Base-by-base conservation (phyloP, 2,329 filamentous ascomycete genomes). In the Ophiostoma triangulosporum region DNA sequence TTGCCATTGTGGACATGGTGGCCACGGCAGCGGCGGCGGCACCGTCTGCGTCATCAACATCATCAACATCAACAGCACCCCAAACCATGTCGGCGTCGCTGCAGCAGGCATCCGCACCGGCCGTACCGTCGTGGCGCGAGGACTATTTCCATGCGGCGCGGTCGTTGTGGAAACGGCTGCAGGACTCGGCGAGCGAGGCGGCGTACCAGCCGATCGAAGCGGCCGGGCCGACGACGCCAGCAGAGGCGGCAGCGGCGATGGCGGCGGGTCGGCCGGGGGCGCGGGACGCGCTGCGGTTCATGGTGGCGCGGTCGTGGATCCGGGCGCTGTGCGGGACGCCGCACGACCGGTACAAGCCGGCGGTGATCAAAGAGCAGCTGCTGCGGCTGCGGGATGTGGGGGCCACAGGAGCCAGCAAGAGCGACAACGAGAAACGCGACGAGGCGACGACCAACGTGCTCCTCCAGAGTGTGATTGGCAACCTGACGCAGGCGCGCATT, bases 291-390 rank as follows among this genome's bases (percentile, higher is more conserved):
- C 38, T 49, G 36, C 36, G 51, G 24, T 35, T 50, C 33, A 26
- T 54, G 49, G 56, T 59, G 49, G 59, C 57, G 2, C 55, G 59
- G 3, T 58, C 57, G 48, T 83, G 78, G 78, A 71, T 81, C 50
- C 73, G 78, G 48, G 76, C 79, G 1, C 68, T 81, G 2, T 80
- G 77, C 55, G 71, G 73, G 46, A 82, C 79, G 1, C 68, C 71
- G 0, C 67, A 72, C 24, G 66, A 69, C 22, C 69, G 66, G 57
- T 84, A 71, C 62, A 74, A 66, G 45, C 71, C 65, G 26, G 68
- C 72, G 15, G 63, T 70, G 15, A 72, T 80, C 40, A 71, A 71
- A 46, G 63, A 68, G n/a, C 76, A 73, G 57, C 73, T 83, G 52
- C 65, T 73, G 14, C 72, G 71, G 6, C 68, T 84, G 5, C 36